These are phyloP conservation scores for Pseudonitzschia pungens DNA, from an alignment of 108 stramenopile species.

Conservation along the genomic window DNA sequence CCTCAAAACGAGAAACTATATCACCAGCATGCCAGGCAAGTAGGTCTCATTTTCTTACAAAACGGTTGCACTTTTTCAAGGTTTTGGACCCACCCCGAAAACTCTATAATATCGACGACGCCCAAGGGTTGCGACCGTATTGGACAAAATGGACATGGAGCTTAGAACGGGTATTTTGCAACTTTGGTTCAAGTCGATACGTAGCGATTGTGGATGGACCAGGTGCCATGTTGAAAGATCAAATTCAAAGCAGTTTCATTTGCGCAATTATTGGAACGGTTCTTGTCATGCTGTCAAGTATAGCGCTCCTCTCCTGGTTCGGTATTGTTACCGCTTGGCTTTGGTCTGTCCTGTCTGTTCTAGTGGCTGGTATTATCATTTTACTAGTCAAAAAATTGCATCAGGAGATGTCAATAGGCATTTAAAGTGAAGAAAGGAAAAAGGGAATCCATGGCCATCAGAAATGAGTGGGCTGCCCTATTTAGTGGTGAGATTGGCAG, in stretches of 20 bases:
- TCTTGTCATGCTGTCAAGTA: slow-evolving; percentile 24
- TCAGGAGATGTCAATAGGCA: not conserved
- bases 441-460: not conserved
- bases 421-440: not conserved
- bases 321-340: slow-evolving; percentile 9
- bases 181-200: slow-evolving; percentile 30
- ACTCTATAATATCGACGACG: slow-evolving; percentile 53
- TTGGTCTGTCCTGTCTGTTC: slow-evolving; percentile 12
- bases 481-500: too few species aligned
- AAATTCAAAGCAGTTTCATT: slow-evolving; percentile 30
- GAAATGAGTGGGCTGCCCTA: too few species aligned
- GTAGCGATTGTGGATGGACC: slow-evolving; percentile 44
- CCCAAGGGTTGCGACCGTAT: slow-evolving; percentile 51
- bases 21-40: not conserved
- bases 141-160: slow-evolving; percentile 57
- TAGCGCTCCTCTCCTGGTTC: slow-evolving; percentile 46
- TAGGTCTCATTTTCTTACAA: not conserved
- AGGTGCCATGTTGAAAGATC: slow-evolving; percentile 31
- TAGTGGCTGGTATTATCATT: slow-evolving; percentile 32
- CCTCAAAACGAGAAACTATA: not conserved
- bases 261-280: slow-evolving; percentile 41
- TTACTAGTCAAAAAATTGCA: slow-evolving; percentile 29
- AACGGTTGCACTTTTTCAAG: not conserved
- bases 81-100: slow-evolving; percentile 21
- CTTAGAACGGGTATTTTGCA: slow-evolving; percentile 48